These are phyloP conservation scores for Fusarium neocosmosporiellum DNA, from an alignment of 2,329 filamentous ascomycete species.

Conservation along the genomic window DNA sequence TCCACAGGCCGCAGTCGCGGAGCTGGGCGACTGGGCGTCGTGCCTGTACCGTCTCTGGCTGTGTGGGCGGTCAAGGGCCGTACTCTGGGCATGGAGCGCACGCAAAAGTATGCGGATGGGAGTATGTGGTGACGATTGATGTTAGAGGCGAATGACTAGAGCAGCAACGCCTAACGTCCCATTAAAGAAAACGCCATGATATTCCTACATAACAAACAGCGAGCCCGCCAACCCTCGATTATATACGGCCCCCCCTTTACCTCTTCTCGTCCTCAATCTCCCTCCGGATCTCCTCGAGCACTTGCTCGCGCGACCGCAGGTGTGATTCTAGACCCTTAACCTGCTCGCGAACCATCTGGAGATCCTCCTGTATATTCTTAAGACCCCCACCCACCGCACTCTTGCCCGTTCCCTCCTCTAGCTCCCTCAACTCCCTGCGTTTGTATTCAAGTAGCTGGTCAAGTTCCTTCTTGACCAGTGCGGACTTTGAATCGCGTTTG, in stretches of 20 bases:
- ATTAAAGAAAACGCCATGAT: slow-evolving; percentile 43
- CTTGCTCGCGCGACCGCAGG: slow-evolving; percentile 78
- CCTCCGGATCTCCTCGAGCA: slow-evolving; percentile 79
- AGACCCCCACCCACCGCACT: slow-evolving; percentile 77
- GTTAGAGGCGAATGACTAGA: slow-evolving; percentile 1
- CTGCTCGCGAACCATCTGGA: slow-evolving; percentile 92
- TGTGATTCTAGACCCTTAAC: slow-evolving; percentile 90
- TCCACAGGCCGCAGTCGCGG: slow-evolving; percentile 62
- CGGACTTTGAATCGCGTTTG: slow-evolving; percentile 82
- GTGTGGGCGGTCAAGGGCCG: slow-evolving; percentile 65
- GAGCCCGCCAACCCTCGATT: slow-evolving; percentile 18
- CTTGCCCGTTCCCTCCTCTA: slow-evolving; percentile 78
- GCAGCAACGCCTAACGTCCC: slow-evolving; percentile 37
- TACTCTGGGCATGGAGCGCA: slow-evolving; percentile 58
- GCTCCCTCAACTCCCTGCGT: slow-evolving; percentile 78
- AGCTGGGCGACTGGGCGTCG: slow-evolving; percentile 58
- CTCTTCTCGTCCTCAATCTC: slow-evolving; percentile 90
- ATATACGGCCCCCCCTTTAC: slow-evolving; percentile 48
- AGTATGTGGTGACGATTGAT: slow-evolving; percentile 51
- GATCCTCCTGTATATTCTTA: slow-evolving; percentile 84
- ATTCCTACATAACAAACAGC: slow-evolving; percentile 42
- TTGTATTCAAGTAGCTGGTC: slow-evolving; percentile 97
- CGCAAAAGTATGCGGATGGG: slow-evolving; percentile 60
- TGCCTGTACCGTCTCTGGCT: slow-evolving; percentile 62
- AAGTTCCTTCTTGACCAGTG: slow-evolving; percentile 91